Base-by-base conservation (phyloP, 1,139 yeast species). In the Kodamaea plutei region DNA sequence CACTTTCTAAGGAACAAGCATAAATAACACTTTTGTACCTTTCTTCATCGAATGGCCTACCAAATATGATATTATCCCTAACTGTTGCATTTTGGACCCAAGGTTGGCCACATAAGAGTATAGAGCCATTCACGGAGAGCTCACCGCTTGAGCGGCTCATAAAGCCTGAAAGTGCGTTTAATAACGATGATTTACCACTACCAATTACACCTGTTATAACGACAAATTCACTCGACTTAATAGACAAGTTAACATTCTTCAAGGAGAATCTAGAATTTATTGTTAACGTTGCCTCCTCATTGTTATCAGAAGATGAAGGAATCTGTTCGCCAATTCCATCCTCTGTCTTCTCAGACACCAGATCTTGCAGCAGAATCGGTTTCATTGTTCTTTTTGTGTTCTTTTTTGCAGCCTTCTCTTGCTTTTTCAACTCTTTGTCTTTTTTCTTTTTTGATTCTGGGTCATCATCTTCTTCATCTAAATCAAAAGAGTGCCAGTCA, bases 281-380 rank as follows among this genome's bases (percentile, higher is more conserved):
- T n/a, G 64, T 68, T 23, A 70, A 45, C 20, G 10, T 42, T n/a
- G n/a, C n/a, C n/a, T n/a, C n/a, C n/a, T n/a, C 34, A 73, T 55
- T 33, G 75, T 44, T 44, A 81, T 64, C 25, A 73, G 40, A 48
- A 71, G 76, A 38, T 11, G 12, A 12, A 9, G 8, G n/a, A n/a
- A 8, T 20, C 11, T 7, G 11, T n/a, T 76, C 80, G 23, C 77
- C 70, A 33, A 78, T 61, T 45, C 79, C 84, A 48, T 80, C 81
- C 51, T 85, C 95, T 41, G 84, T 58, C 21, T 79, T 77, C 47
- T 84, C 93, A 0, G 89, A n/a, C n/a, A n/a, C n/a, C n/a, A n/a
- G n/a, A n/a, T n/a, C n/a, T n/a, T n/a, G n/a, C n/a, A n/a, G n/a
- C n/a, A 7, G 23, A 20, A 6, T 20, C 23, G 20, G 20, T 7